phyloP scores from a whole-genome alignment of 1,139 yeast genomes.

The Suhomyces anneliseae region DNA sequence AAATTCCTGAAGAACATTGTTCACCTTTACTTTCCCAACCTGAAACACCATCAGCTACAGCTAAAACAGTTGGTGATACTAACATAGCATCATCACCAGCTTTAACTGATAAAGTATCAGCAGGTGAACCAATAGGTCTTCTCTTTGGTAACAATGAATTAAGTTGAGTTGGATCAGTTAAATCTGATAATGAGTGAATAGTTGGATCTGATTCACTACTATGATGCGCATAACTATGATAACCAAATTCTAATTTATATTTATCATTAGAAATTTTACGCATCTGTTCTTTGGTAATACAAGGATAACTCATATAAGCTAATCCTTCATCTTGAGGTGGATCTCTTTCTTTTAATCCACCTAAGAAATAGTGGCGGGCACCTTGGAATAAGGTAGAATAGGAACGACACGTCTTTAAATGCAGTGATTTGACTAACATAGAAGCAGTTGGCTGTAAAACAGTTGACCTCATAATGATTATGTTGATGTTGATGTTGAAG shows the following conservation, averaged over 20 bases:
- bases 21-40: slow-evolving; percentile 53
- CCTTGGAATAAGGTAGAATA: slow-evolving; percentile 20
- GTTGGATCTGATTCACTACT: slow-evolving; percentile 39
- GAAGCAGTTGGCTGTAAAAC: not conserved
- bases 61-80: slow-evolving; percentile 54
- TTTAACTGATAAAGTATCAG: slow-evolving; percentile 52
- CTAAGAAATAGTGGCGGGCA: slow-evolving; percentile 30
- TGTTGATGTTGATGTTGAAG: too few species aligned
- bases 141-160: slow-evolving; percentile 51
- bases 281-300: slow-evolving; percentile 44
- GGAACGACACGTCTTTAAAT: not conserved
- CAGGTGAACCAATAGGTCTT: slow-evolving; percentile 54
- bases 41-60: slow-evolving; percentile 62
- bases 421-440: not conserved
- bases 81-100: slow-evolving; percentile 68
- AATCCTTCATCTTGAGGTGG: slow-evolving; percentile 24
- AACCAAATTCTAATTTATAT: slow-evolving; percentile 46
- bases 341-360: slow-evolving; percentile 18
- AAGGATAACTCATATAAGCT: slow-evolving; percentile 45
- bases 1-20: slow-evolving; percentile 49
- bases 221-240: slow-evolving; percentile 53
- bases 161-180: slow-evolving; percentile 50
- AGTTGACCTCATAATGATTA: not conserved
- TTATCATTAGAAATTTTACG: slow-evolving; percentile 36
- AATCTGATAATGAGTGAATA: slow-evolving; percentile 51